These are phyloP conservation scores for Casaregolazyma suthepensis DNA, from an alignment of 1,139 yeast species.

Conservation along the genomic window DNA sequence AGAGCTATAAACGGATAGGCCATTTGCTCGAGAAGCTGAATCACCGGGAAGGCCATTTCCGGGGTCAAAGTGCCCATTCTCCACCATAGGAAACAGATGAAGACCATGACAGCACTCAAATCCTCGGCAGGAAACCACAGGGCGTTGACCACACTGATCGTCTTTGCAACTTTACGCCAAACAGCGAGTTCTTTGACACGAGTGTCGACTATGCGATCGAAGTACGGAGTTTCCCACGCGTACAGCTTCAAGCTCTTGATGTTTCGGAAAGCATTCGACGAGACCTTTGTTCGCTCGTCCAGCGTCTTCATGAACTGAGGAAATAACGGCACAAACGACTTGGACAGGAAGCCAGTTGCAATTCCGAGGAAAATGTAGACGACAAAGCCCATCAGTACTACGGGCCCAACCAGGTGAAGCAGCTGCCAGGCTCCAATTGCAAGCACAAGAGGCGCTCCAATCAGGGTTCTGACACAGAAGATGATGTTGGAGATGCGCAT, in stretches of 20 bases:
- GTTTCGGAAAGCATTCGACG: conserved; percentile 45
- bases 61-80: conserved; percentile 81
- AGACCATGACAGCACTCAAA: conserved; percentile 66
- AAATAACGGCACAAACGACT: conserved; percentile 23
- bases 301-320: conserved; percentile 38
- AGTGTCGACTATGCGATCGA: conserved; percentile 40
- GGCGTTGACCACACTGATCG: conserved; percentile 49
- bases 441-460: conserved; percentile 63
- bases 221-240: conserved; percentile 69
- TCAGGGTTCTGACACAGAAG: neutral
- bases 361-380: conserved; percentile 64
- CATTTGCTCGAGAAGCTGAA: conserved; percentile 68
- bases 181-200: conserved; percentile 45
- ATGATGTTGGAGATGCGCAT: conserved; percentile 45
- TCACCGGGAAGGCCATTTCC: conserved; percentile 64
- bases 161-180: conserved; percentile 32
- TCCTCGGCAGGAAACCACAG: conserved; percentile 58
- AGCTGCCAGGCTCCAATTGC: conserved; percentile 57
- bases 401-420: conserved; percentile 61
- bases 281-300: conserved; percentile 38
- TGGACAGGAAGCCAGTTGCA: conserved; percentile 38
- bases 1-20: conserved; percentile 56
- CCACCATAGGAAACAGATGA: conserved; percentile 82
- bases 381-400: conserved; percentile 65
- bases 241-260: conserved; percentile 66